A percentile compares a stretch with the other conserved stretches of the same genome.
Evolutionary conservation across 306 rosid genomes (phyloP).

Genomic region (Mimosa bimucronata): DNA sequence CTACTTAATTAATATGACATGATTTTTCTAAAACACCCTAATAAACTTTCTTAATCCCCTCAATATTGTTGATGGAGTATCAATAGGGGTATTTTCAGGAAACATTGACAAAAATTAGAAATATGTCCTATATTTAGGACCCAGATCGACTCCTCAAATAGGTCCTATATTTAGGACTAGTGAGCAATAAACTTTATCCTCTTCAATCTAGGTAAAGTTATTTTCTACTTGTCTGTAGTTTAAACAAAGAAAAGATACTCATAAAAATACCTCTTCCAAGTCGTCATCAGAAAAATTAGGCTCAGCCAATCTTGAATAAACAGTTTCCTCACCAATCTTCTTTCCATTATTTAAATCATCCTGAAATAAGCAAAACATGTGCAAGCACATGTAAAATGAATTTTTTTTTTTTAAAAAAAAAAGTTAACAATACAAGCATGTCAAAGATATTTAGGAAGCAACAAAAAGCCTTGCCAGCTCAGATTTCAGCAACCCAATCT

Average conservation of each 20-base stretch:
- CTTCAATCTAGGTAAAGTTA: conserved; percentile 14
- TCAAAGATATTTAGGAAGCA: conserved; percentile 27
- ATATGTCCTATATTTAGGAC: too few species aligned
- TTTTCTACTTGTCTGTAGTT: background rate
- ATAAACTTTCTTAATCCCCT: too few species aligned
- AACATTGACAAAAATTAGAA: too few species aligned
- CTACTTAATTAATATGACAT: too few species aligned
- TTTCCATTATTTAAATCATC: conserved; percentile 61
- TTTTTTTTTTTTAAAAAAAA: conserved; percentile 19
- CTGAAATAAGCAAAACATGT: conserved; percentile 50
- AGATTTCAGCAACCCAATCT: conserved; percentile 67
- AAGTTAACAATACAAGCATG: conserved; percentile 22
- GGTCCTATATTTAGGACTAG: too few species aligned
- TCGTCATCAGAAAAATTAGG: conserved; percentile 53
- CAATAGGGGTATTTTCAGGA: too few species aligned
- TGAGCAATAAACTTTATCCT: background rate
- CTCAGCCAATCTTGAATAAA: conserved; percentile 36
- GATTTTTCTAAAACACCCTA: too few species aligned
- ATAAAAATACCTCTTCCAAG: conserved; percentile 50
- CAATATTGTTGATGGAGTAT: too few species aligned
- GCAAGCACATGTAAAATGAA: conserved; percentile 24
- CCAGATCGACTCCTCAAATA: too few species aligned
- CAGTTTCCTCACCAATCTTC: conserved; percentile 39
- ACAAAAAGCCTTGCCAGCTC: conserved; percentile 54
- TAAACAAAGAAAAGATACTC: conserved; percentile 4